Percentiles rank a stretch among this genome's conserved stretches.
Conservation (phyloP, 2,329 filamentous ascomycete species). For the Trichoderma sp. region DNA sequence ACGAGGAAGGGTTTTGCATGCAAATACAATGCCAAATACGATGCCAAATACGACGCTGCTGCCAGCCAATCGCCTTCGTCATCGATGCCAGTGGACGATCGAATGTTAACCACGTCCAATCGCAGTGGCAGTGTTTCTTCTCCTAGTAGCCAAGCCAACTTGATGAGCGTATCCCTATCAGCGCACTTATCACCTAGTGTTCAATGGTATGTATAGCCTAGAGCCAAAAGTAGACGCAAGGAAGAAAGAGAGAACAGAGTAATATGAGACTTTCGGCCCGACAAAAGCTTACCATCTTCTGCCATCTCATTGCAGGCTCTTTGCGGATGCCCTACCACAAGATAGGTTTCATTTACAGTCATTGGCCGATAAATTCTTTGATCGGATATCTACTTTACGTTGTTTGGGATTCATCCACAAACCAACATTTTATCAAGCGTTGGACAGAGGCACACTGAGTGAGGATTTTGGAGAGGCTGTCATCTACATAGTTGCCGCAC, state of each 20-base stretch:
- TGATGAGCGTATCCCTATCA: background rate
- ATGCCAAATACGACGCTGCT: background rate
- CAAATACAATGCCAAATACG: constrained; percentile 13
- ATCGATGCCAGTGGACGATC: background rate
- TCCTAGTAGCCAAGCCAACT: background rate
- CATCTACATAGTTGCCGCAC: constrained; percentile 5
- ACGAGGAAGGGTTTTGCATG: constrained; percentile 3
- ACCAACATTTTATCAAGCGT: background rate
- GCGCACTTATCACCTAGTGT: background rate
- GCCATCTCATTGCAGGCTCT: background rate
- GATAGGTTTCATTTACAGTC: background rate
- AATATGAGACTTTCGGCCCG: background rate
- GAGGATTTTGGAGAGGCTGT: constrained; percentile 10
- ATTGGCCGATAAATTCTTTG: background rate
- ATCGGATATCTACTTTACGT: constrained; percentile 8
- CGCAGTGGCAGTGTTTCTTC: background rate
- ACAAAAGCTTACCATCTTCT: background rate
- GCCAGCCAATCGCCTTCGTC: background rate
- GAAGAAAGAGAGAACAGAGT: background rate
- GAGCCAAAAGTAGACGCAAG: too few relatives aligned
- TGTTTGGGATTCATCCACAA: constrained; percentile 9
- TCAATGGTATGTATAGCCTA: constrained; percentile 10
- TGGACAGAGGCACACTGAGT: constrained; percentile 8
- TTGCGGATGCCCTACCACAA: background rate
- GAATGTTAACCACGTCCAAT: background rate